phyloP scores from a whole-genome alignment of 352 stramenopile genomes.

The Sclerospora graminicola region DNA sequence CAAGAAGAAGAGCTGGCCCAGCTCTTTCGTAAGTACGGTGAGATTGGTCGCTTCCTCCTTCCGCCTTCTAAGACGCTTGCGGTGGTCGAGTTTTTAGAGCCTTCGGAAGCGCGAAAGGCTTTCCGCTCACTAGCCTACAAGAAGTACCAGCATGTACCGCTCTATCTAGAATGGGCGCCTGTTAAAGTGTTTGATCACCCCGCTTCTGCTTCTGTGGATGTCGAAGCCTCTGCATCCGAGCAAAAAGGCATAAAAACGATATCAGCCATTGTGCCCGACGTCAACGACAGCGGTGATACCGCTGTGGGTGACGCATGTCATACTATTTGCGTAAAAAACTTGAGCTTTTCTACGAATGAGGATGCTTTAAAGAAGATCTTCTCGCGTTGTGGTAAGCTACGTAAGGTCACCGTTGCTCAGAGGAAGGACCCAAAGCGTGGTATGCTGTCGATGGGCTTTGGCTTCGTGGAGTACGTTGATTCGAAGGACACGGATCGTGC shows the following conservation, averaged over 20 bases:
- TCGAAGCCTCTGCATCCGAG: constrained; percentile 7
- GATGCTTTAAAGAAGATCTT: constrained; percentile 68
- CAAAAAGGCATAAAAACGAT: constrained; percentile 52
- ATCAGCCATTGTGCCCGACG: constrained; percentile 32
- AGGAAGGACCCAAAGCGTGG: constrained; percentile 73
- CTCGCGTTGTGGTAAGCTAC: constrained; percentile 55
- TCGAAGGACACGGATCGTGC: constrained; percentile 81
- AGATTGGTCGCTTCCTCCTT: constrained; percentile 81
- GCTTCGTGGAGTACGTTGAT: constrained; percentile 97
- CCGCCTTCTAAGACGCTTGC: constrained; percentile 92
- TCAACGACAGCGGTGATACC: constrained; percentile 57
- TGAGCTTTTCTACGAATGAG: constrained; percentile 96
- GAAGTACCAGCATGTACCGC: constrained; percentile 95
- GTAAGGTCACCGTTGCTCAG: constrained; percentile 81
- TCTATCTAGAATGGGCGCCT: constrained; percentile 98
- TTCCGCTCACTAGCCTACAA: constrained; percentile 97
- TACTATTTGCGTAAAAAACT: constrained; percentile 98
- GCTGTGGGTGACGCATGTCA: constrained; percentile 52
- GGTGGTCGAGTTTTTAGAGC: constrained; percentile 93
- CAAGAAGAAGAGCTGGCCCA: constrained; percentile 90
- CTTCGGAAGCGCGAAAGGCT: constrained; percentile 91
- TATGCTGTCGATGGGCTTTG: constrained; percentile 95
- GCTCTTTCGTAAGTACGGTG: constrained; percentile 90
- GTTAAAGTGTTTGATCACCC: constrained; percentile 65
- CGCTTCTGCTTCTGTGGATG: constrained; percentile 8